Percentiles rank a stretch among this genome's conserved stretches.
phyloP scores from a whole-genome alignment of 1,284 basidiomycete species.

The Marasmius tenuissimus region DNA sequence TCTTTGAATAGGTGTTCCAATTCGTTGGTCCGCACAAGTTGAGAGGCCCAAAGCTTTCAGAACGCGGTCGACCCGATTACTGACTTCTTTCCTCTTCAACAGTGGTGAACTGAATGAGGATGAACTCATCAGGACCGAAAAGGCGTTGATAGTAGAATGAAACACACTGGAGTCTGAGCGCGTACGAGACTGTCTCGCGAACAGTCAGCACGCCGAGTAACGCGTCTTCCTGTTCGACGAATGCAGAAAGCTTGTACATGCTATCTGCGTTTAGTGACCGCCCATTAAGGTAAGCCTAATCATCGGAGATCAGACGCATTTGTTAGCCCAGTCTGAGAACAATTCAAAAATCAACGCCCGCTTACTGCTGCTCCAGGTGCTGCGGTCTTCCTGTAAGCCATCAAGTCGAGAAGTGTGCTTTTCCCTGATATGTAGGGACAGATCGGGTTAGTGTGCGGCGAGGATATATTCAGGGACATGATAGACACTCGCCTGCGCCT shows the following conservation, averaged over 20 bases:
- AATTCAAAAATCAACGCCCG: conserved; percentile 11
- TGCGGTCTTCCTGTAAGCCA: conserved; percentile 35
- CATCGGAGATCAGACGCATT: not conserved
- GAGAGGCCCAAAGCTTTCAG: conserved; percentile 56
- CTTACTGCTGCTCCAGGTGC: conserved; percentile 31
- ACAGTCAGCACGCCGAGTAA: conserved; percentile 63
- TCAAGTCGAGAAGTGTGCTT: conserved; percentile 41
- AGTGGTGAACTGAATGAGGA: conserved; percentile 43
- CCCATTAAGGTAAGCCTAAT: conserved; percentile 32
- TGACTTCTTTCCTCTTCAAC: conserved; percentile 38
- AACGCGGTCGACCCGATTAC: conserved; percentile 53
- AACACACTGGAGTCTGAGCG: conserved; percentile 51
- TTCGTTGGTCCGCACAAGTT: conserved; percentile 53
- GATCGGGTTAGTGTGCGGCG: not conserved
- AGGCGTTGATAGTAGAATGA: not conserved
- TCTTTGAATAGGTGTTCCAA: conserved; percentile 57
- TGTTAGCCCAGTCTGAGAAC: not conserved
- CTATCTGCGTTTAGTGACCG: conserved; percentile 18
- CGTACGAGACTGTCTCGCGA: conserved; percentile 61
- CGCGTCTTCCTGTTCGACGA: conserved; percentile 65
- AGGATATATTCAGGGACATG: conserved; percentile 40
- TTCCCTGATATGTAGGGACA: conserved; percentile 26
- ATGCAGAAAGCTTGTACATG: conserved; percentile 42
- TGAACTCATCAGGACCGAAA: not conserved
- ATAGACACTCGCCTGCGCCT: conserved; percentile 45